Base-by-base conservation (phyloP, 768 basidiomycete species). In the Coprinopsis strossmayeri region DNA sequence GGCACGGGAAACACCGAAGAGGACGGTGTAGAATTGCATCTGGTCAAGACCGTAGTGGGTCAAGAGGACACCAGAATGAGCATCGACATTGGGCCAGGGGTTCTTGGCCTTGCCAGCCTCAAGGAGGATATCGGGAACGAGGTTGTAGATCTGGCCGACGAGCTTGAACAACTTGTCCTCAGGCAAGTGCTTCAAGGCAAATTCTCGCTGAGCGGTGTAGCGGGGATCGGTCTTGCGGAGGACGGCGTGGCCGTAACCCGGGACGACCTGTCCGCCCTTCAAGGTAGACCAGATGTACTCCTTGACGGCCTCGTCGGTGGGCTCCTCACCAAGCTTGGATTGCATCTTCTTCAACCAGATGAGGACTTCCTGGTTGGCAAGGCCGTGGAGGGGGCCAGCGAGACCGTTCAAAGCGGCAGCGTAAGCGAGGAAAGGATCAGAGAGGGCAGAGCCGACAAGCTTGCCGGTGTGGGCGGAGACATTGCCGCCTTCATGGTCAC, bases 401-500 rank as follows among this genome's bases (percentile, higher is more conserved):
- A 98, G 84, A 71, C 95, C 95, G 59, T 95, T 95, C 52, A 98
- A 73, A 26, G 93, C 87, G 41, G 95, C 95, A 50, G 78, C 81
- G 64, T 91, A 97, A 3, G 94, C 79, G 21, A 97, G 82, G 91
- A 96, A 97, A 47, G 95, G 95, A 64, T 98, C 95, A 0, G 94
- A 94, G 50, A 98, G 85, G 45, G 95, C 94, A 47, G 92, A 93
- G 48, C 91, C 91, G 55, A 94, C 92, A 18, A 93, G 76, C 68
- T 94, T 91, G 50, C 89, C 89, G 18, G 91, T 87, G 73, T 94
- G 91, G 1, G 91, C 92, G 45, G 95, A 97, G 53, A 98, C 95
- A 58, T 98, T 98, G 38, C 95, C 95, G 64, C 95, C 95, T 69
- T 98, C 95, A 70, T 98, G 95, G 63, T 98, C 95, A 64, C 87